Percentiles rank a stretch among this genome's conserved stretches.
Conservation (phyloP, 2,329 filamentous ascomycete genomes). For the Fusarium marasasianum region DNA sequence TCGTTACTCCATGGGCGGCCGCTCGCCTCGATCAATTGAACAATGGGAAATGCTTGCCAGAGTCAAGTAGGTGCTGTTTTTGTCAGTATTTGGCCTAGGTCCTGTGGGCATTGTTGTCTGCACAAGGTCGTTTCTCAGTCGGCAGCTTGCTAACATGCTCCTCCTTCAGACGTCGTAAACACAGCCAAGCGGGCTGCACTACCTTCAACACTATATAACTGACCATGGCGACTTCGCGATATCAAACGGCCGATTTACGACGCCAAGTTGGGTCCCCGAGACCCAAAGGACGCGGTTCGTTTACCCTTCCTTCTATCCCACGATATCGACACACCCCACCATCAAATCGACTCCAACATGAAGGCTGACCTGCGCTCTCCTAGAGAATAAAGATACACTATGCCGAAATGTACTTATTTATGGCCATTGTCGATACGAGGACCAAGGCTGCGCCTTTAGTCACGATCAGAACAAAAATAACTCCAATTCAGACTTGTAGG, state of each 20-base stretch:
- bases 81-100: conserved; percentile 21
- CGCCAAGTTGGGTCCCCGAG: conserved; percentile 65
- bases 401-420: conserved; percentile 95
- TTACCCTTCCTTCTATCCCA: conserved; percentile 5
- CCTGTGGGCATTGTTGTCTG: background rate
- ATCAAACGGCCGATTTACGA: conserved; percentile 57
- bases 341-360: background rate
- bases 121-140: background rate
- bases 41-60: conserved; percentile 59
- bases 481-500: conserved; percentile 60
- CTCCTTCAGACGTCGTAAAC: conserved; percentile 54
- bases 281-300: conserved; percentile 65
- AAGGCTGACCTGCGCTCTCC: conserved; percentile 17
- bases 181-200: conserved; percentile 49
- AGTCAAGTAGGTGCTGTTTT: conserved; percentile 53
- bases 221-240: conserved; percentile 59
- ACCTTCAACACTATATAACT: conserved; percentile 42
- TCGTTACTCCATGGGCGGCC: conserved; percentile 54
- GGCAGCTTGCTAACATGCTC: conserved; percentile 20
- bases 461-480: conserved; percentile 76
- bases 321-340: conserved; percentile 1
- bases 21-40: conserved; percentile 54
- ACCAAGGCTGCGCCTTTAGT: conserved; percentile 90
- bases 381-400: conserved; percentile 87
- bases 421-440: conserved; percentile 90